A percentile compares a stretch with the other conserved stretches of the same genome.
phyloP scores from a whole-genome alignment of 176 grass and related monocot genomes.

The Lolium multiflorum region DNA sequence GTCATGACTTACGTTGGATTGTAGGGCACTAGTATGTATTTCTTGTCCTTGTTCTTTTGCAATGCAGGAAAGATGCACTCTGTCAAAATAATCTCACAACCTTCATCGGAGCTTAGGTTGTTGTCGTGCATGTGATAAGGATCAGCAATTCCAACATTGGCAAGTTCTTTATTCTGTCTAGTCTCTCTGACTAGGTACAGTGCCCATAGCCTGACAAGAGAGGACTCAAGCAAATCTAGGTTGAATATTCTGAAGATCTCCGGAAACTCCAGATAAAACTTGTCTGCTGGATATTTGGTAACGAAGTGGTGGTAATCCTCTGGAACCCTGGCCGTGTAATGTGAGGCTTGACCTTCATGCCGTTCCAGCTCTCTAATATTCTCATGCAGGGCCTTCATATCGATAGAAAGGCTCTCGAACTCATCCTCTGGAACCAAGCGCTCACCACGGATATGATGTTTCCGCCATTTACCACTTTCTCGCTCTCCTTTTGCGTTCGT shows the following conservation, averaged over 20 bases:
- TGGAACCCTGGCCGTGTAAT: background rate
- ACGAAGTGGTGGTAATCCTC: background rate
- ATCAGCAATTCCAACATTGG: background rate
- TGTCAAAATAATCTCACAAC: background rate
- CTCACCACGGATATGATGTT: background rate
- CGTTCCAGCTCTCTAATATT: background rate
- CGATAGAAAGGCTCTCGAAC: background rate
- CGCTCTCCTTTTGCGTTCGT: background rate
- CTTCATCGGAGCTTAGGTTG: background rate
- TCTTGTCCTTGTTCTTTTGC: background rate
- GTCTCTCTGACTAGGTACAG: background rate
- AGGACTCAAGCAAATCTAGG: background rate
- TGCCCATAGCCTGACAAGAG: background rate
- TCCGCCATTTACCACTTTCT: background rate
- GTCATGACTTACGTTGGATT: background rate
- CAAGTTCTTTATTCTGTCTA: background rate
- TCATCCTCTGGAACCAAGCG: background rate
- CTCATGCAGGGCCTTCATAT: background rate
- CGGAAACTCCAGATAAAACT: background rate
- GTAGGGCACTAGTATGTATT: background rate
- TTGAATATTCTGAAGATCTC: background rate
- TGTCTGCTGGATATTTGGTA: background rate
- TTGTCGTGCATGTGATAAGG: background rate
- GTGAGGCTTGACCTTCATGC: background rate
- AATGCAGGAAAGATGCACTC: background rate